phyloP scores from a whole-genome alignment of 768 basidiomycete species.

The Termitomyces sp. region DNA sequence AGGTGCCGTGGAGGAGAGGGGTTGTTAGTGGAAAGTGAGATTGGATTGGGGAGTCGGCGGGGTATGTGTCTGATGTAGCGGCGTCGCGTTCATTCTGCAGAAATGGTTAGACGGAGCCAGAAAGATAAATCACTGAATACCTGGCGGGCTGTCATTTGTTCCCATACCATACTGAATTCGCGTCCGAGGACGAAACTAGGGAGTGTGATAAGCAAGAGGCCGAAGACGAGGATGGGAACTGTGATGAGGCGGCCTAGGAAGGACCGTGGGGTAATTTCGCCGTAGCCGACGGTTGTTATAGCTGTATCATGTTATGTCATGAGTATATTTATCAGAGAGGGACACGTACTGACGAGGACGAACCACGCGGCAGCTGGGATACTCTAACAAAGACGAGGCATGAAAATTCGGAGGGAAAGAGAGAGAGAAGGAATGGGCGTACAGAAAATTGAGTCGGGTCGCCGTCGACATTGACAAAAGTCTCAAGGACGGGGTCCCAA shows the following conservation, averaged over 20 bases:
- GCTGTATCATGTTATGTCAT: background rate
- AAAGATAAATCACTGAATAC: constrained; percentile 15
- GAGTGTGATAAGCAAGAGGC: constrained; percentile 82
- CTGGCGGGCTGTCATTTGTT: constrained; percentile 57
- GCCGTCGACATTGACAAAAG: constrained; percentile 82
- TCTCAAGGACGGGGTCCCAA: constrained; percentile 78
- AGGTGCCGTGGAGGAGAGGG: background rate
- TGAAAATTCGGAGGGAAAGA: background rate
- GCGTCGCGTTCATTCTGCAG: constrained; percentile 11
- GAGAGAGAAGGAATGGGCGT: constrained; percentile 13
- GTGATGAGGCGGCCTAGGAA: constrained; percentile 85
- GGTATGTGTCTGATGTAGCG: constrained; percentile 1
- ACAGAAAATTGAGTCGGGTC: constrained; percentile 77
- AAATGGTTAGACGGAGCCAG: too few species aligned
- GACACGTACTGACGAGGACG: constrained; percentile 68
- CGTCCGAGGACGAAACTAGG: constrained; percentile 89
- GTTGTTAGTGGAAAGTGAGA: constrained; percentile 5
- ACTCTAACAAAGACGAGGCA: constrained; percentile 15
- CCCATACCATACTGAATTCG: constrained; percentile 90
- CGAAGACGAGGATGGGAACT: constrained; percentile 81
- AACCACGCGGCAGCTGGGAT: constrained; percentile 59
- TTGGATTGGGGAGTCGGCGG: constrained; percentile 8
- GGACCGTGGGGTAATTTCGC: constrained; percentile 86
- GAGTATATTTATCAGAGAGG: too few species aligned
- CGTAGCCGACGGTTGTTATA: constrained; percentile 55